phyloP scores from a whole-genome alignment of 108 stramenopile genomes.

The Cyclotella baltica region DNA sequence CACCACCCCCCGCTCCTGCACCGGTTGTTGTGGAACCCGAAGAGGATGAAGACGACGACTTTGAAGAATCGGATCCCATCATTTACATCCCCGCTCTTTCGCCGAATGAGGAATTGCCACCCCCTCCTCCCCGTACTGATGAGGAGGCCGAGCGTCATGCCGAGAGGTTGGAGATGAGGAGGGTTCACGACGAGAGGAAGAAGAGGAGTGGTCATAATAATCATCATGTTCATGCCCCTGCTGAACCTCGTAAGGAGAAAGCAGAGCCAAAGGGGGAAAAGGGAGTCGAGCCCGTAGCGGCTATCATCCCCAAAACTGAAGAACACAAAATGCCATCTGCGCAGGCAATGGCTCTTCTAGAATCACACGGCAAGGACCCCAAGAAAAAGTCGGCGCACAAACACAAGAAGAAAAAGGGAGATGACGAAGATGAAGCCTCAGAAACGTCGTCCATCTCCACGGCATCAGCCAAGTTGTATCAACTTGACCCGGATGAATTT shows the following conservation, averaged over 20 bases:
- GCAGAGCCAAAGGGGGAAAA: neutral
- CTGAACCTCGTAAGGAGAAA: no score
- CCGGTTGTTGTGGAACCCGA: neutral
- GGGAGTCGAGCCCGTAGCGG: neutral
- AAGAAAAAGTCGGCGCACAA: neutral
- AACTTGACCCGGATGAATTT: constrained; percentile 19
- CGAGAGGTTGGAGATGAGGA: constrained; percentile 33
- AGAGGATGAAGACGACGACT: constrained; percentile 28
- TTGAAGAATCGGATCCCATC: constrained; percentile 51
- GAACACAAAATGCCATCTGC: constrained; percentile 11
- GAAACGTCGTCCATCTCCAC: constrained; percentile 41
- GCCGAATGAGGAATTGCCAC: constrained; percentile 18
- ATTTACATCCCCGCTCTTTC: constrained; percentile 28
- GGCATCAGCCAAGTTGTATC: constrained; percentile 28
- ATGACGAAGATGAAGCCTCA: constrained; percentile 1
- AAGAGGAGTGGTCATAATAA: constrained; percentile 5
- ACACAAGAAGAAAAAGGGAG: constrained; percentile 12
- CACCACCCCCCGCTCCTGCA: constrained; percentile 7
- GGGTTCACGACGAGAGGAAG: constrained; percentile 21
- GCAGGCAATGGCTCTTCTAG: constrained; percentile 9
- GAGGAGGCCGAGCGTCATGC: constrained; percentile 31
- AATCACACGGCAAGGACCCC: neutral
- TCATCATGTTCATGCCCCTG: neutral
- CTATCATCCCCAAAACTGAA: neutral
- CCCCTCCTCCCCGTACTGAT: constrained; percentile 35